Base-by-base conservation (phyloP, 805 yeast genomes). In the Grigorovia yakushimaensis region DNA sequence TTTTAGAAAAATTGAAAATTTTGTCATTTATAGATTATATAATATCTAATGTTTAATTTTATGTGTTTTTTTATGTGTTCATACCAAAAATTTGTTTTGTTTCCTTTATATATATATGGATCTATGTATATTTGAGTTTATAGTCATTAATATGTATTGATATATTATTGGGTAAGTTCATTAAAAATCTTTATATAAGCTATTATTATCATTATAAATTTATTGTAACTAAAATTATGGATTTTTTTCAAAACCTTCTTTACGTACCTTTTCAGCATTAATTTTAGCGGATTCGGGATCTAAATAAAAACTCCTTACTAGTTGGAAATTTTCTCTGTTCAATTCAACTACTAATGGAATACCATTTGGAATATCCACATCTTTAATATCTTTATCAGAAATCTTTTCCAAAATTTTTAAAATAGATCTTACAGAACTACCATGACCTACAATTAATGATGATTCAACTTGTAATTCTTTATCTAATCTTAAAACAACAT, bases 221-320 rank as follows among this genome's bases (percentile, higher is more conserved):
- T 24, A 17, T 45, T 42, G 27, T 39, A 21, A 22, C 13, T 3
- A 2, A 3, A 4, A 19, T 48, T 46, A 60, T 43, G 65, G 61
- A 36, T 59, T 59, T 39, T 55, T 50, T 42, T 61, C 66, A 51
- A 70, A 74, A 39, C 94, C 95, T 66, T 85, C 93, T 48, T 80
- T 78, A 47, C 84, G 86, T 41, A 85, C 91, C 54, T 80, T 82
- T 53, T 79, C 86, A 18, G 91, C 88, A 66, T 85, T 88, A 48
- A 80, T 75, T 49, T 77, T 79, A 38, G 93, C 93, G 51, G 76
- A 79, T 65, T 82, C 86, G 7, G 91, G 93, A 66, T 85, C 95
- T 57, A 85, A 69, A 68, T 84, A 85, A 60, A 74, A 78, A 74
- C 76, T 62, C 67, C 72, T 56, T 69, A 69, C 58, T 73, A 77